phyloP scores from a whole-genome alignment of 441 rosid species.

The Gossypium davidsonii region DNA sequence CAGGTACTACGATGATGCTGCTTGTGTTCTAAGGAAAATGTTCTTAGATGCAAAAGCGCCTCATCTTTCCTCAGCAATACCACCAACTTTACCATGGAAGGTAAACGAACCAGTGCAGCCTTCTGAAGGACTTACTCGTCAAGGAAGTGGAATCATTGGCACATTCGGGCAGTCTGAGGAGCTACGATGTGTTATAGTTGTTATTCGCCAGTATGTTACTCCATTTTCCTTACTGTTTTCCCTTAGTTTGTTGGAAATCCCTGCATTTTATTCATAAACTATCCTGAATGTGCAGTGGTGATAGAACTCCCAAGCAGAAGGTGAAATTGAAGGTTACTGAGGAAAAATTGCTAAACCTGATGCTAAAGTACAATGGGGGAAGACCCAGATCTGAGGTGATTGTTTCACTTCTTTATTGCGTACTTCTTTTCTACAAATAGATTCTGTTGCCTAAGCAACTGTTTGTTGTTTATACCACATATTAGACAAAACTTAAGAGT shows the following conservation, averaged over 20 bases:
- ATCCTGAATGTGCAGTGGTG: slow-evolving; percentile 62
- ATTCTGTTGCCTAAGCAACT: slow-evolving; percentile 6
- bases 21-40: slow-evolving; percentile 96
- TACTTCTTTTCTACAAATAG: neutral
- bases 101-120: slow-evolving; percentile 75
- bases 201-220: slow-evolving; percentile 86
- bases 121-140: slow-evolving; percentile 90
- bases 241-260: slow-evolving; percentile 1
- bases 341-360: slow-evolving; percentile 86
- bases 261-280: slow-evolving; percentile 17
- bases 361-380: slow-evolving; percentile 98
- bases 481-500: slow-evolving; percentile 96
- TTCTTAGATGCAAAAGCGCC: slow-evolving; percentile 99
- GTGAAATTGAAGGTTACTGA: slow-evolving; percentile 98
- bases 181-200: slow-evolving; percentile 94
- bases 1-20: slow-evolving; percentile 98
- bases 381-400: slow-evolving; percentile 92
- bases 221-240: neutral
- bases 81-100: slow-evolving; percentile 95
- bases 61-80: slow-evolving; percentile 88
- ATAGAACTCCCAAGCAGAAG: slow-evolving; percentile 99
- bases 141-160: slow-evolving; percentile 98
- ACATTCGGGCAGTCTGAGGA: slow-evolving; percentile 96
- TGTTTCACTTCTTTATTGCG: slow-evolving; percentile 1
- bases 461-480: slow-evolving; percentile 4